These are phyloP conservation scores for Daldinia loculata DNA, from an alignment of 495 filamentous ascomycete species.

Conservation along the genomic window DNA sequence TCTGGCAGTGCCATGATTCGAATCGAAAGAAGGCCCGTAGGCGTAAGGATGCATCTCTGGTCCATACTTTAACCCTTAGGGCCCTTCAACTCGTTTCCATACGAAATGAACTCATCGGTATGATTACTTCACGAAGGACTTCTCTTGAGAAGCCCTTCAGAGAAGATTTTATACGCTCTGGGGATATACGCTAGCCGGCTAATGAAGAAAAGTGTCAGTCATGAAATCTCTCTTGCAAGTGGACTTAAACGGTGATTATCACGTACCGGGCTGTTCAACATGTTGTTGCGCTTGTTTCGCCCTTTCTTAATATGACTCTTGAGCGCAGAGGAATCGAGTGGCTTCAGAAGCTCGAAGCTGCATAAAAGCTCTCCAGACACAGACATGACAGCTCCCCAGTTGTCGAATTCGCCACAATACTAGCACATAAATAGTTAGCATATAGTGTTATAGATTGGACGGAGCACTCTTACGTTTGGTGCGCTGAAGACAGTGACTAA, in stretches of 20 bases:
- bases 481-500: constrained; percentile 98
- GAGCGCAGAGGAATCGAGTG: constrained; percentile 92
- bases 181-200: constrained; percentile 58
- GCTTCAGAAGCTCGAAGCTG: constrained; percentile 97
- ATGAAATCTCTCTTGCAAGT: constrained; percentile 3
- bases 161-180: constrained; percentile 59
- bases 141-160: constrained; percentile 13
- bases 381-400: constrained; percentile 99
- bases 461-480: constrained; percentile 77
- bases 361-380: constrained; percentile 93
- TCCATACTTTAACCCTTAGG: constrained; percentile 22
- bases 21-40: constrained; percentile 30
- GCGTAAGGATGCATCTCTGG: constrained; percentile 32
- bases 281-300: constrained; percentile 84
- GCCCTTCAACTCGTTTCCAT: constrained; percentile 30
- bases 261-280: constrained; percentile 92
- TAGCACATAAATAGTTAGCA: constrained; percentile 49
- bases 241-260: constrained; percentile 5
- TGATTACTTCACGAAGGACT: constrained; percentile 16
- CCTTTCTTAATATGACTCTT: constrained; percentile 99
- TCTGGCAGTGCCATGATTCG: constrained; percentile 17
- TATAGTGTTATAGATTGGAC: background rate
- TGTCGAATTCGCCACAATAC: constrained; percentile 99
- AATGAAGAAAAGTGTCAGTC: constrained; percentile 20
- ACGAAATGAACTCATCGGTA: constrained; percentile 29